Conservation (phyloP, 2,329 filamentous ascomycete genomes). For the Botrytis byssoidea region DNA sequence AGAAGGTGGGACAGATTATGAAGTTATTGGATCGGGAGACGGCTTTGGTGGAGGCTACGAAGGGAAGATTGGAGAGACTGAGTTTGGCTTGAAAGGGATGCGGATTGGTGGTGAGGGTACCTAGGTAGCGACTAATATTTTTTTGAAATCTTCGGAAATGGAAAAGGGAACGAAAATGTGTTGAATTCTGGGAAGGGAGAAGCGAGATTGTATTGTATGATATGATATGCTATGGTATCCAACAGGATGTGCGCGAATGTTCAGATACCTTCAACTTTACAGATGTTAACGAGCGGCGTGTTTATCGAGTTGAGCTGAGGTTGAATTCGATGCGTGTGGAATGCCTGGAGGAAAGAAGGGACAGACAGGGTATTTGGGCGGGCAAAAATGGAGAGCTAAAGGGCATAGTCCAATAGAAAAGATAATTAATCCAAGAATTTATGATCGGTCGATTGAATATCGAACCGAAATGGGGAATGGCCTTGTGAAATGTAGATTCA, state of each 20-base stretch:
- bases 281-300: not conserved
- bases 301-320: not conserved
- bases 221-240: not conserved
- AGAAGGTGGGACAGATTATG: slow-evolving; percentile 64
- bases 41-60: slow-evolving; percentile 66
- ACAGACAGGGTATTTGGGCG: too few relatives aligned
- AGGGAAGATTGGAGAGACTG: slow-evolving; percentile 59
- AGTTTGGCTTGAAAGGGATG: slow-evolving; percentile 27
- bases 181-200: not conserved
- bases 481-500: not conserved
- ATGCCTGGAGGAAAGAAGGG: not conserved
- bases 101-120: not conserved
- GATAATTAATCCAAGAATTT: not conserved
- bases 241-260: not conserved
- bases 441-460: not conserved
- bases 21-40: slow-evolving; percentile 63
- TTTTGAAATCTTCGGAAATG: not conserved
- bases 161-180: too few relatives aligned
- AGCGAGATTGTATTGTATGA: not conserved
- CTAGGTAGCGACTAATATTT: not conserved
- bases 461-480: not conserved
- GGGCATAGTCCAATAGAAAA: not conserved
- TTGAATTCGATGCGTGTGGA: not conserved
- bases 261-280: slow-evolving; percentile 2
- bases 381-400: not conserved